Evolutionary conservation across 306 rosid genomes (phyloP).

Genomic region (Boehmeria nivea): DNA sequence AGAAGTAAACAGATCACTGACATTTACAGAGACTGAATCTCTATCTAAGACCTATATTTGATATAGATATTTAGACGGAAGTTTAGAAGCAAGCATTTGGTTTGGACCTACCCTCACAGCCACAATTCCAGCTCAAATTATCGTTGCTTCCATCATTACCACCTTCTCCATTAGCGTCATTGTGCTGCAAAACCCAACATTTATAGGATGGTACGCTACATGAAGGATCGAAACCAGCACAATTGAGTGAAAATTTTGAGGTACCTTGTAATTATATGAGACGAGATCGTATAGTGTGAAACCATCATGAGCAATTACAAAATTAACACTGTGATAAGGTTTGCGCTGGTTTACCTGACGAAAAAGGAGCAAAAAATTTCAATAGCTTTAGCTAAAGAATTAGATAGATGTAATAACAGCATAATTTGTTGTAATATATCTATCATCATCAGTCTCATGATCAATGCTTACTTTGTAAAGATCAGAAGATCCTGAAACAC

Average conservation of each 20-base stretch:
- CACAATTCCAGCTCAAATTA: conserved; percentile 95
- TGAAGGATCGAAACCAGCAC: conserved; percentile 7
- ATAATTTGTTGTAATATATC: not conserved
- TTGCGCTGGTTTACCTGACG: conserved; percentile 79
- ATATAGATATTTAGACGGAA: too few species aligned
- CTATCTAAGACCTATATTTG: too few species aligned
- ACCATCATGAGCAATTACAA: conserved; percentile 86
- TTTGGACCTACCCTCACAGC: conserved; percentile 69
- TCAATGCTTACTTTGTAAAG: conserved; percentile 66
- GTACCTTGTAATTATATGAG: conserved; percentile 91
- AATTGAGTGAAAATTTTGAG: conserved; percentile 9
- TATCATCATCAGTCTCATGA: not conserved
- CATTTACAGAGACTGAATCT: too few species aligned
- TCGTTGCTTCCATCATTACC: conserved; percentile 86
- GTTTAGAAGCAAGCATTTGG: conserved; percentile 5
- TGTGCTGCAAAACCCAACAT: conserved; percentile 69
- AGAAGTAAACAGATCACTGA: conserved; percentile 5
- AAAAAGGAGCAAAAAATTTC: conserved; percentile 22
- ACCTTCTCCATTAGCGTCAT: conserved; percentile 92
- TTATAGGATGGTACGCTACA: conserved; percentile 15
- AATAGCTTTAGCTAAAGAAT: conserved; percentile 4
- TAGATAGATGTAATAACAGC: not conserved
- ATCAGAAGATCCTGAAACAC: conserved; percentile 92
- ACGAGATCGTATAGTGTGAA: conserved; percentile 81
- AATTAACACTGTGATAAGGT: conserved; percentile 82